Percentiles rank a stretch among this genome's conserved stretches.
Evolutionary conservation across 371 early-diverging fungal genomes (phyloP).

Genomic region (Mucor plumbeus): DNA sequence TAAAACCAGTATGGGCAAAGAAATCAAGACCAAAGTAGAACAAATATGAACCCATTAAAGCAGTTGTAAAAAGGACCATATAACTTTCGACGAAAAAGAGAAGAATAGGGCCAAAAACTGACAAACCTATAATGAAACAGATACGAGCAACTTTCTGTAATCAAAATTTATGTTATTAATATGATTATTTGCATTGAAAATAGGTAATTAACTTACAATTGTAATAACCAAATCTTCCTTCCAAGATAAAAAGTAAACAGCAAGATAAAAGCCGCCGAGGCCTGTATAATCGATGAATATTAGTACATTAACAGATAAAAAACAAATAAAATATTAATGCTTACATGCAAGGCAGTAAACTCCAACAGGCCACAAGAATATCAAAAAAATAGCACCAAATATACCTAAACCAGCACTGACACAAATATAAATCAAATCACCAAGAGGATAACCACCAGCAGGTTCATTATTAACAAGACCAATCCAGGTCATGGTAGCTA

Average conservation of each 20-base stretch:
- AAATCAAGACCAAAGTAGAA: conserved; percentile 59
- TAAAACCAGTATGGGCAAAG: conserved; percentile 59
- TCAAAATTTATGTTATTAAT: neutral
- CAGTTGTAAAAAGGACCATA: conserved; percentile 44
- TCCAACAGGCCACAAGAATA: conserved; percentile 38
- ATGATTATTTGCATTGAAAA: neutral
- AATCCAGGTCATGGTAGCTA: conserved; percentile 56
- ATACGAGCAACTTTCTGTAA: conserved; percentile 50
- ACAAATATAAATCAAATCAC: conserved; percentile 47
- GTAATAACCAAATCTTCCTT: conserved; percentile 47
- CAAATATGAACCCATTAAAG: conserved; percentile 53
- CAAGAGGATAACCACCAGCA: conserved; percentile 42
- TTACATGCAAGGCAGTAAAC: conserved; percentile 25
- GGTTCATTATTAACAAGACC: conserved; percentile 58
- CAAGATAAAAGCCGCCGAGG: conserved; percentile 45
- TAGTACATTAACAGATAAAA: neutral
- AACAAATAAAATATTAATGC: neutral
- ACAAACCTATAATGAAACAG: conserved; percentile 49
- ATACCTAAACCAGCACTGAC: conserved; percentile 52
- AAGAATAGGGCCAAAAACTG: conserved; percentile 36
- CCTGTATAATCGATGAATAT: conserved; percentile 11
- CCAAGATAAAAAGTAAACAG: conserved; percentile 56
- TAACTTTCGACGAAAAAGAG: conserved; percentile 44
- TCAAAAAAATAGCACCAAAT: conserved; percentile 39
- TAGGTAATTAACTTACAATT: conserved; percentile 35